These are phyloP conservation scores for Penicillium turbatum DNA, from an alignment of 495 filamentous ascomycete species.

Conservation along the genomic window DNA sequence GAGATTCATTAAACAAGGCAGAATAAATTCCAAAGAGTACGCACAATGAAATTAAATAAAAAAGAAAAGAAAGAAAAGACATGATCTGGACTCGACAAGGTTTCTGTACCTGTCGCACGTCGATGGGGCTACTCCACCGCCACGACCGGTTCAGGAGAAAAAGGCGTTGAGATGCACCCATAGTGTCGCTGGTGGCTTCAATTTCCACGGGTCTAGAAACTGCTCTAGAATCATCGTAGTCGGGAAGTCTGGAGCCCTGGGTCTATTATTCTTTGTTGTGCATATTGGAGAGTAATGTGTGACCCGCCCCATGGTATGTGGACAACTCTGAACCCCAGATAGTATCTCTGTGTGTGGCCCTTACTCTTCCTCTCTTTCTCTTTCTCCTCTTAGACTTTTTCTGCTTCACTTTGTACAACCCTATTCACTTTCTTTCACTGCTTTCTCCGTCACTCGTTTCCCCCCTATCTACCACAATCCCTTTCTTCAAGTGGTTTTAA, in stretches of 20 bases:
- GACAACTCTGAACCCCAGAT: conserved; percentile 10
- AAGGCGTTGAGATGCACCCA: background rate
- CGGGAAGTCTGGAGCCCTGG: background rate
- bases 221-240: conserved; percentile 1
- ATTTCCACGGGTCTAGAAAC: background rate
- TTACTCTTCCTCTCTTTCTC: background rate
- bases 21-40: background rate
- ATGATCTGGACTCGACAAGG: conserved; percentile 5
- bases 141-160: background rate
- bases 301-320: conserved; percentile 11
- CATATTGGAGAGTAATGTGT: background rate
- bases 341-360: background rate
- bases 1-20: background rate
- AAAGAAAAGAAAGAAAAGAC: background rate
- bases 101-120: conserved; percentile 8
- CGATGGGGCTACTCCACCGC: conserved; percentile 7
- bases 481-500: background rate
- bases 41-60: background rate
- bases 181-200: background rate
- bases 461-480: background rate
- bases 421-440: conserved; percentile 1
- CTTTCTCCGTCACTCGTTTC: conserved; percentile 2
- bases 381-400: conserved; percentile 8
- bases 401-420: background rate
- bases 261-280: background rate